A percentile compares a stretch with the other conserved stretches of the same genome.
These are phyloP conservation scores for Pleurotus tuoliensis DNA, from an alignment of 768 basidiomycete species.

Conservation along the genomic window DNA sequence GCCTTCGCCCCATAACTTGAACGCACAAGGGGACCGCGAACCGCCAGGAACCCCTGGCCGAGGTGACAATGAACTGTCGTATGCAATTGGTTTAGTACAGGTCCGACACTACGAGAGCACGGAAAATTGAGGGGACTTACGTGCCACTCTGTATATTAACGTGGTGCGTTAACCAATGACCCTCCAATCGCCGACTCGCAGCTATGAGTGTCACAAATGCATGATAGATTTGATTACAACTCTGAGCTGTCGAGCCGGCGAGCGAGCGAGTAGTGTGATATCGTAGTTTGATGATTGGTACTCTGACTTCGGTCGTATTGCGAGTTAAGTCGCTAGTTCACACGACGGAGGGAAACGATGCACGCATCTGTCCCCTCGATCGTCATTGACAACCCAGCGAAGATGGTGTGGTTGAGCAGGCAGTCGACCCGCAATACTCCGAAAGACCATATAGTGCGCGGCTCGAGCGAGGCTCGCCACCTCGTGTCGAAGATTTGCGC, in stretches of 20 bases:
- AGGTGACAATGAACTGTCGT: conserved; percentile 13
- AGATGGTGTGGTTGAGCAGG: conserved; percentile 42
- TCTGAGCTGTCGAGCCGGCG: not conserved
- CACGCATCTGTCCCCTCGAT: conserved; percentile 32
- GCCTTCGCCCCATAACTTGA: conserved; percentile 25
- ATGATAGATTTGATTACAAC: not conserved
- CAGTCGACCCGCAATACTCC: conserved; percentile 50
- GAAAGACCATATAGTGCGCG: conserved; percentile 26
- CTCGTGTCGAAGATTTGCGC: conserved; percentile 39
- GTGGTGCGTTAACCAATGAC: not conserved
- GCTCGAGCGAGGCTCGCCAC: conserved; percentile 35
- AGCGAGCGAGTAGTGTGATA: not conserved
- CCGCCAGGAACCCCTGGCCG: conserved; percentile 3
- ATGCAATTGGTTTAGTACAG: conserved; percentile 32
- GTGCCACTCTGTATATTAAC: too few species aligned
- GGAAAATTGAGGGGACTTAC: not conserved
- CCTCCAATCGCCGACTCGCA: not conserved
- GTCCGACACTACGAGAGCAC: too few species aligned
- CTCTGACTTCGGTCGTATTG: not conserved
- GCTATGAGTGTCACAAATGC: not conserved
- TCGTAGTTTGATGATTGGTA: not conserved
- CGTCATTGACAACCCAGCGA: conserved; percentile 47
- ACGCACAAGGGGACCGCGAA: conserved; percentile 4
- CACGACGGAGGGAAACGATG: conserved; percentile 38
- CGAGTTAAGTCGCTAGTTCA: not conserved